Percentiles rank a stretch among this genome's conserved stretches.
phyloP scores from a whole-genome alignment of 1,284 basidiomycete genomes.

The Malassezia dermatis region DNA sequence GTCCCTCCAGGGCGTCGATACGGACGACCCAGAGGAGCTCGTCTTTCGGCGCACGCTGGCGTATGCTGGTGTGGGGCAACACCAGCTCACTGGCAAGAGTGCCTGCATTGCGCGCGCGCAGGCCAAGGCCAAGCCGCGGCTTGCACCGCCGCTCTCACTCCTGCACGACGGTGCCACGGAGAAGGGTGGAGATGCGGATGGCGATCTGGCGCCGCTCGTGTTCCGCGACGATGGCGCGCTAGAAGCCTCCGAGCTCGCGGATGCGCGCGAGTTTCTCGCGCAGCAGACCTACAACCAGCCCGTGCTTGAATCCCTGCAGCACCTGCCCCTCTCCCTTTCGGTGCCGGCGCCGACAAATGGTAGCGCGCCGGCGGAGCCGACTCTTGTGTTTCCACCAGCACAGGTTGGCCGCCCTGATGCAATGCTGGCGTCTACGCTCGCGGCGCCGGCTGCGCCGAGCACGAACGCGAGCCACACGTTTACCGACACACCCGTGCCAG shows the following conservation, averaged over 20 bases:
- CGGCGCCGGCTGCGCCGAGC: background rate
- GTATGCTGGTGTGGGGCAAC: slow-evolving; percentile 12
- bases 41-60: slow-evolving; percentile 14
- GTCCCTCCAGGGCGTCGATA: slow-evolving; percentile 7
- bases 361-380: slow-evolving; percentile 2
- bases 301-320: slow-evolving; percentile 26
- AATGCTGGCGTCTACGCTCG: slow-evolving; percentile 16
- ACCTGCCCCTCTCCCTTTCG: slow-evolving; percentile 11
- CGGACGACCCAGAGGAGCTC: background rate
- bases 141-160: slow-evolving; percentile 8
- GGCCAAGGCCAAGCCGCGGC: slow-evolving; percentile 16
- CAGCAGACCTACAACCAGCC: slow-evolving; percentile 24
- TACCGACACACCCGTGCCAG: background rate
- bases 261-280: slow-evolving; percentile 24
- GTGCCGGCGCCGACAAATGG: background rate
- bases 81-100: slow-evolving; percentile 14
- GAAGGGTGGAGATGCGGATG: background rate
- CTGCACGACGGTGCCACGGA: background rate
- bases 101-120: slow-evolving; percentile 10
- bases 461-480: slow-evolving; percentile 18
- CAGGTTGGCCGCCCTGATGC: slow-evolving; percentile 19
- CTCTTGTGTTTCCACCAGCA: slow-evolving; percentile 8
- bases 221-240: slow-evolving; percentile 31
- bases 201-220: slow-evolving; percentile 4
- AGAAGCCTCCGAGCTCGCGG: slow-evolving; percentile 26